phyloP scores from a whole-genome alignment of 2,329 filamentous ascomycete genomes.

The Paracorniculantispora psalliotae region DNA sequence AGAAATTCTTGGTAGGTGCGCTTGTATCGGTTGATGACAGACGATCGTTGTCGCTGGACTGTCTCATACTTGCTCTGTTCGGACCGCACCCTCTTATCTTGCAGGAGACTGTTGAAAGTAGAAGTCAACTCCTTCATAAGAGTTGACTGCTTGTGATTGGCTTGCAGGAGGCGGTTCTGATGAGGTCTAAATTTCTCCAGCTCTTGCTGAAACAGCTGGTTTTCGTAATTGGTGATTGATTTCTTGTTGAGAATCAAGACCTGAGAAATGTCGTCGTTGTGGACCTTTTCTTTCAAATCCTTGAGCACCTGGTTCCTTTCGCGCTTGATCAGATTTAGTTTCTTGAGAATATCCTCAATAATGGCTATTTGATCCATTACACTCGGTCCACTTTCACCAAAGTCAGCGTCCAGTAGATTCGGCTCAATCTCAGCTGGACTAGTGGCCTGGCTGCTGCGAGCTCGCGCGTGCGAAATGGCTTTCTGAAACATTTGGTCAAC shows the following conservation, averaged over 20 bases:
- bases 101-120: slow-evolving; percentile 79
- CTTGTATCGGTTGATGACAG: slow-evolving; percentile 82
- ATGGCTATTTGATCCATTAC: slow-evolving; percentile 84
- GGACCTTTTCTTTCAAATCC: slow-evolving; percentile 95
- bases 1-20: slow-evolving; percentile 89
- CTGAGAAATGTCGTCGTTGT: slow-evolving; percentile 95
- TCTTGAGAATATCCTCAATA: slow-evolving; percentile 88
- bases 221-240: slow-evolving; percentile 85
- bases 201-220: slow-evolving; percentile 87
- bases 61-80: slow-evolving; percentile 94
- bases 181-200: slow-evolving; percentile 96
- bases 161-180: slow-evolving; percentile 84
- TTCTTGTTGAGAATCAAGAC: slow-evolving; percentile 98
- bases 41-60: slow-evolving; percentile 75
- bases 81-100: slow-evolving; percentile 87
- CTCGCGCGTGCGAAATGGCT: slow-evolving; percentile 74
- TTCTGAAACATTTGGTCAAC: slow-evolving; percentile 84
- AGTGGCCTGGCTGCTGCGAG: slow-evolving; percentile 54
- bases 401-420: slow-evolving; percentile 86
- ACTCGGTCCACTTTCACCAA: slow-evolving; percentile 72
- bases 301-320: slow-evolving; percentile 90
- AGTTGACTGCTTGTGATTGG: slow-evolving; percentile 90
- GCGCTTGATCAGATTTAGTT: slow-evolving; percentile 84
- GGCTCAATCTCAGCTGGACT: slow-evolving; percentile 62
- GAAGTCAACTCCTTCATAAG: slow-evolving; percentile 92